Percentiles rank a stretch among this genome's conserved stretches.
phyloP scores from a whole-genome alignment of 768 basidiomycete species.

The Suillus variegatus region DNA sequence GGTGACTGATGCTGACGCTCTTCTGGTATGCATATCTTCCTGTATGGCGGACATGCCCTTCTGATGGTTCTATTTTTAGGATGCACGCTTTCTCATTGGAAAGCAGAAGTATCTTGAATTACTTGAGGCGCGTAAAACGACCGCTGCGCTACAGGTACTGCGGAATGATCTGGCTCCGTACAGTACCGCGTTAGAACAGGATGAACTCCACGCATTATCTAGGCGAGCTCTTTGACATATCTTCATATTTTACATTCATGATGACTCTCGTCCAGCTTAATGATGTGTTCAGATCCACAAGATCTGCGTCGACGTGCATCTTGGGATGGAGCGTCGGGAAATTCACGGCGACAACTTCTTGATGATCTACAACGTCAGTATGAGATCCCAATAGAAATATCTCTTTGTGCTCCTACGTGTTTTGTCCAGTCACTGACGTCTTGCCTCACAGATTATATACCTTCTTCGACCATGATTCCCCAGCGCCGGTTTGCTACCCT shows the following conservation, averaged over 20 bases:
- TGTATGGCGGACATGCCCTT: constrained; percentile 6
- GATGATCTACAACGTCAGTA: constrained; percentile 77
- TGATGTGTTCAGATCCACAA: constrained; percentile 88
- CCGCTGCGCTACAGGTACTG: constrained; percentile 81
- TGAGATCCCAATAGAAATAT: not conserved
- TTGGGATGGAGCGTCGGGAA: constrained; percentile 89
- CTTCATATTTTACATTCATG: constrained; percentile 19
- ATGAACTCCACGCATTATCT: constrained; percentile 82
- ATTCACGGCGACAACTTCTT: constrained; percentile 76
- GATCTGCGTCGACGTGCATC: constrained; percentile 79
- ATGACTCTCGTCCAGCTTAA: constrained; percentile 51
- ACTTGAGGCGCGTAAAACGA: constrained; percentile 78
- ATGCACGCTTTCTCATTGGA: constrained; percentile 83
- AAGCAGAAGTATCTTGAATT: constrained; percentile 97
- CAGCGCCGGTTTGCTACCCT: constrained; percentile 84
- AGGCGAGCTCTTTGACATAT: constrained; percentile 53
- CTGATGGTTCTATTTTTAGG: constrained; percentile 45
- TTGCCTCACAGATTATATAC: constrained; percentile 71
- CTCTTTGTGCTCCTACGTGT: not conserved
- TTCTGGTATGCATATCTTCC: constrained; percentile 55
- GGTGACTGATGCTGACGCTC: constrained; percentile 63
- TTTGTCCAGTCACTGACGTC: constrained; percentile 1
- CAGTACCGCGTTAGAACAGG: constrained; percentile 76
- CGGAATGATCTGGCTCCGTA: constrained; percentile 87
- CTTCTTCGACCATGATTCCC: constrained; percentile 91